Evolutionary conservation across 2,329 filamentous ascomycete genomes (phyloP).

Genomic region (Botrytis elliptica): DNA sequence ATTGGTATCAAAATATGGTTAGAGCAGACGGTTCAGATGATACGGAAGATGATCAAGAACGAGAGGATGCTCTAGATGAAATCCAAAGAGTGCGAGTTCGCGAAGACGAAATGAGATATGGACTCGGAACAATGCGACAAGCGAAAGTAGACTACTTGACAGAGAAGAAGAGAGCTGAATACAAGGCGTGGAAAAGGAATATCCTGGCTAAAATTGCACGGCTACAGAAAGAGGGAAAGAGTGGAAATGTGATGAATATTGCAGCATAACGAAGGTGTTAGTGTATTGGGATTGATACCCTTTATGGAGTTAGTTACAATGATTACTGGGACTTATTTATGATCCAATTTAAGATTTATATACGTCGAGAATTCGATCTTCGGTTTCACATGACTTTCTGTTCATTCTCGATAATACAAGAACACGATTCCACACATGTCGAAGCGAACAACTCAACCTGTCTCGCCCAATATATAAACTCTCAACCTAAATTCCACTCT

Average conservation of each 20-base stretch:
- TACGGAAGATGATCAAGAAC: conserved; percentile 36
- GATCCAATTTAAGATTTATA: not conserved
- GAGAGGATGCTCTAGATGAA: conserved; percentile 41
- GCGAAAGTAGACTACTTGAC: conserved; percentile 70
- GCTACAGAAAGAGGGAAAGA: conserved; percentile 34
- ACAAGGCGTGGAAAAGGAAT: conserved; percentile 60
- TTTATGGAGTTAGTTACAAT: not conserved
- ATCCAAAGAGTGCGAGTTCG: conserved; percentile 14
- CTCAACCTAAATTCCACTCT: not conserved
- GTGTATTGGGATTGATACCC: not conserved
- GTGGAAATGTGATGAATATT: conserved; percentile 12
- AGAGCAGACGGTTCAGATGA: conserved; percentile 38
- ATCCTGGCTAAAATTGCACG: conserved; percentile 57
- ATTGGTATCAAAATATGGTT: conserved; percentile 60
- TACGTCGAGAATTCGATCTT: not conserved
- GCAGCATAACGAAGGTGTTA: not conserved
- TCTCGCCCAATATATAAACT: not conserved
- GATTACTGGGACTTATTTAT: no score
- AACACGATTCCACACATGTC: no score
- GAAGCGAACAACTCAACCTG: not conserved
- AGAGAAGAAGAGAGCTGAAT: conserved; percentile 60
- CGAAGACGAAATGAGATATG: conserved; percentile 28
- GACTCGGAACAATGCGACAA: conserved; percentile 65
- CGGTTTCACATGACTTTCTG: not conserved
- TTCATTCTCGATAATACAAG: not conserved